Base-by-base conservation (phyloP, 768 basidiomycete genomes). In the Tremella mesenterica region DNA sequence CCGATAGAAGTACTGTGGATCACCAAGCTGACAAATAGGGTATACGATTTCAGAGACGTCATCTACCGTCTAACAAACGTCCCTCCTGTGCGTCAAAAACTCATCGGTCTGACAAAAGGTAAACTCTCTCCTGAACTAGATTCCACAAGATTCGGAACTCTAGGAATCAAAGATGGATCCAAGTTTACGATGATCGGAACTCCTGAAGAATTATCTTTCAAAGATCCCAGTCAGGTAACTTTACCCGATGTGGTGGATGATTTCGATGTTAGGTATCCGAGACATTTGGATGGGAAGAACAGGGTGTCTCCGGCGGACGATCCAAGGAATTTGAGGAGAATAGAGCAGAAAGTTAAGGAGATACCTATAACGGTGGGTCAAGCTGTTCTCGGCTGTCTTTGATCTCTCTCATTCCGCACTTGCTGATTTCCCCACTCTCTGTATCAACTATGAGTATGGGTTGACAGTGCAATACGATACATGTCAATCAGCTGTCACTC, bases 131-230 rank as follows among this genome's bases (percentile, higher is more conserved):
- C 80, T 1, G 88, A 92, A 62, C 81, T 85, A 55, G 81, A 75
- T 51, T 78, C 79, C 52, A 82, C 88, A 83, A 75, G 63, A 47
- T 76, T 65, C 29, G 56, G 52, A 1, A 29, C 58, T 5, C 30
- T 61, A 33, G 64, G 45, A 28, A 18, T 55, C 50, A 58, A 55
- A 26, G 48, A 53, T 52, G 54, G 83, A 44, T 83, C 83, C 76
- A 87, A 84, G 65, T 91, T 91, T 66, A 85, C 82, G n/a, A 76
- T 90, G 64, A 55, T 91, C 18, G 90, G 90, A 10, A 91, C 88
- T 5, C 86, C 87, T 1, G 81, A 87, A 72, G 87, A 87, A 28
- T 79, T 85, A 56, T 87, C 88, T 67, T 83, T 89, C 68, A 88
- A 86, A 67, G 86, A 88, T 72, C 85, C 85, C 9, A 79, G 81